These are phyloP conservation scores for Colletotrichum noveboracense DNA, from an alignment of 2,329 filamentous ascomycete genomes.

Conservation along the genomic window DNA sequence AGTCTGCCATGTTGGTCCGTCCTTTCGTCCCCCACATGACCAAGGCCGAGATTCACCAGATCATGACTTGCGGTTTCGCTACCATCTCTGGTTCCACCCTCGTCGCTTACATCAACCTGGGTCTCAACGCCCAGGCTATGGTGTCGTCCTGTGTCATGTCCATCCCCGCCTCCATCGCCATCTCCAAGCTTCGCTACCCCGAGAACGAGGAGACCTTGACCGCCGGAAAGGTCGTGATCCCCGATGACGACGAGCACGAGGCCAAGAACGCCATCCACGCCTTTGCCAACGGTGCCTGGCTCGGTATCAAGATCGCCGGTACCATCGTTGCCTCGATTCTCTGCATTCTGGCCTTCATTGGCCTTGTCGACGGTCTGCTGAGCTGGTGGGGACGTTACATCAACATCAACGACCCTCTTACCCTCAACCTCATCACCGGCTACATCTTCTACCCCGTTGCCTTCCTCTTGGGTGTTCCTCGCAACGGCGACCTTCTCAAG, in stretches of 20 bases:
- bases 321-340: slow-evolving; percentile 83
- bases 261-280: slow-evolving; percentile 85
- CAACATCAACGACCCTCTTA: slow-evolving; percentile 73
- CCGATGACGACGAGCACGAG: slow-evolving; percentile 77
- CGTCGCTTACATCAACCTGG: slow-evolving; percentile 84
- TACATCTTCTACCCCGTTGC: slow-evolving; percentile 81
- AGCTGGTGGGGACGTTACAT: slow-evolving; percentile 86
- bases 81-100: slow-evolving; percentile 90
- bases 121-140: slow-evolving; percentile 82
- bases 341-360: slow-evolving; percentile 81
- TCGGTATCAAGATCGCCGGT: slow-evolving; percentile 84
- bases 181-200: slow-evolving; percentile 88
- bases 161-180: slow-evolving; percentile 87
- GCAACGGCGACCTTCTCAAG: slow-evolving; percentile 68
- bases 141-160: slow-evolving; percentile 96
- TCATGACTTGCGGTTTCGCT: slow-evolving; percentile 92
- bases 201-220: slow-evolving; percentile 88
- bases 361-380: slow-evolving; percentile 75
- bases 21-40: slow-evolving; percentile 88
- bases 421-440: slow-evolving; percentile 76
- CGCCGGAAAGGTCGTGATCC: slow-evolving; percentile 79
- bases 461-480: slow-evolving; percentile 81
- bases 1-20: slow-evolving; percentile 90
- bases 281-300: slow-evolving; percentile 83
- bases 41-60: slow-evolving; percentile 85